phyloP scores from a whole-genome alignment of 73 alveolate species.

The Symbiodinium pilosum region DNA sequence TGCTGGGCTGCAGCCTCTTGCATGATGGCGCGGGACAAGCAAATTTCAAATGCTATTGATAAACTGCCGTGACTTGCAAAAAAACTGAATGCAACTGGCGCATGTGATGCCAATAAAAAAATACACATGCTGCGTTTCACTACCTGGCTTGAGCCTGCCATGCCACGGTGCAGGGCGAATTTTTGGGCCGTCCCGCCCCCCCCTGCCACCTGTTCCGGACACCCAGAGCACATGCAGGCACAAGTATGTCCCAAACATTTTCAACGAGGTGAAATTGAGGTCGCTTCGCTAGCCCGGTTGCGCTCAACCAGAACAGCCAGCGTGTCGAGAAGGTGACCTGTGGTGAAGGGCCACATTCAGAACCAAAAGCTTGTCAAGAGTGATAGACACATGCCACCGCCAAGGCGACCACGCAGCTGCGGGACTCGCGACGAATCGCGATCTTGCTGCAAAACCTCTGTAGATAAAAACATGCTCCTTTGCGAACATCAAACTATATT shows the following conservation, averaged over 20 bases:
- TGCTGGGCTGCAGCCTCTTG: neutral
- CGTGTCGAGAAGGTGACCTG: neutral
- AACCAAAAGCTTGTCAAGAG: neutral
- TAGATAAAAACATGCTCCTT: neutral
- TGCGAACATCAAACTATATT: too few relatives aligned
- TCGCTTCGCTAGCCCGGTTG: neutral
- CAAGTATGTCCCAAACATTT: too few relatives aligned
- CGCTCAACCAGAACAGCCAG: neutral
- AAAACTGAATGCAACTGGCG: too few relatives aligned
- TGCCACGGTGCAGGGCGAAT: neutral
- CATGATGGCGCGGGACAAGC: too few relatives aligned
- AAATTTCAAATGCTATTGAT: too few relatives aligned
- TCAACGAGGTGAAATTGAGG: neutral
- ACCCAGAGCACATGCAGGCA: too few relatives aligned
- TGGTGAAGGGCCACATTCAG: neutral
- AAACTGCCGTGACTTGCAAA: too few relatives aligned
- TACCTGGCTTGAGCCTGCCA: too few relatives aligned
- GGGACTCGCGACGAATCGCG: neutral
- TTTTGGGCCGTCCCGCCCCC: conserved; percentile 20
- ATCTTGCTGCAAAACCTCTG: neutral
- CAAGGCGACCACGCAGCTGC: neutral
- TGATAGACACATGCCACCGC: too few relatives aligned
- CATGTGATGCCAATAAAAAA: too few relatives aligned
- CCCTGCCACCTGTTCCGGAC: neutral
- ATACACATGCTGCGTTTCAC: neutral